Conservation (phyloP, 1,284 basidiomycete genomes). For the Ustilago hordei region DNA sequence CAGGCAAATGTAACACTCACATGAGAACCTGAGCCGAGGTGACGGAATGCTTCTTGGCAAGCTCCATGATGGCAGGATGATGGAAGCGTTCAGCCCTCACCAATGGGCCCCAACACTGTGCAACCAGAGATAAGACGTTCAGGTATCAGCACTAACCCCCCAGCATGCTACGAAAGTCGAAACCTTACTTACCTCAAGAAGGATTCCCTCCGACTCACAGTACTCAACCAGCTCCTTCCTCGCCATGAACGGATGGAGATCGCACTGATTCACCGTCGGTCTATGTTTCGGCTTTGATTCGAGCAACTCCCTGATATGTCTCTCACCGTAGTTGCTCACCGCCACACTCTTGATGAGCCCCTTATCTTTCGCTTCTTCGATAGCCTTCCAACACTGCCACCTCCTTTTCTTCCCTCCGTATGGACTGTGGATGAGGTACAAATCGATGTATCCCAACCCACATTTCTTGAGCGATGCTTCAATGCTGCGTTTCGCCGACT, state of each 20-base stretch:
- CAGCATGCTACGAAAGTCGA: neutral
- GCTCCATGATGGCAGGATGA: conserved; percentile 20
- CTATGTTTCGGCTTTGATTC: conserved; percentile 15
- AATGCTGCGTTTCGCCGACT: conserved; percentile 38
- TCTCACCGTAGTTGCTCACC: conserved; percentile 52
- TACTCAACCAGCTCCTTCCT: conserved; percentile 30
- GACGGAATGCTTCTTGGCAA: conserved; percentile 28
- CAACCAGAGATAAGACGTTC: neutral
- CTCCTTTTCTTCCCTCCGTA: conserved; percentile 55
- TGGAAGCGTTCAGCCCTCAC: conserved; percentile 33
- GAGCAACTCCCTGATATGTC: conserved; percentile 45
- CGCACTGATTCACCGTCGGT: conserved; percentile 49
- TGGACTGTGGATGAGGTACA: conserved; percentile 65
- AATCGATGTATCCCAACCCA: conserved; percentile 56
- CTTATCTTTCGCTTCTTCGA: conserved; percentile 51
- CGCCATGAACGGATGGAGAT: conserved; percentile 39
- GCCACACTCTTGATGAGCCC: conserved; percentile 47
- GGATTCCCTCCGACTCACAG: conserved; percentile 15
- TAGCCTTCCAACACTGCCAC: conserved; percentile 56
- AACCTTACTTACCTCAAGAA: conserved; percentile 22
- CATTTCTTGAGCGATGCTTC: conserved; percentile 35
- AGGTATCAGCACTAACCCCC: neutral
- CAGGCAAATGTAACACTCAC: conserved; percentile 1
- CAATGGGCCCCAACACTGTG: conserved; percentile 36
- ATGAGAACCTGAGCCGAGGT: conserved; percentile 34